A percentile compares a stretch with the other conserved stretches of the same genome.
Conservation (phyloP, 176 grass and related monocot species). For the Lolium multiflorum region DNA sequence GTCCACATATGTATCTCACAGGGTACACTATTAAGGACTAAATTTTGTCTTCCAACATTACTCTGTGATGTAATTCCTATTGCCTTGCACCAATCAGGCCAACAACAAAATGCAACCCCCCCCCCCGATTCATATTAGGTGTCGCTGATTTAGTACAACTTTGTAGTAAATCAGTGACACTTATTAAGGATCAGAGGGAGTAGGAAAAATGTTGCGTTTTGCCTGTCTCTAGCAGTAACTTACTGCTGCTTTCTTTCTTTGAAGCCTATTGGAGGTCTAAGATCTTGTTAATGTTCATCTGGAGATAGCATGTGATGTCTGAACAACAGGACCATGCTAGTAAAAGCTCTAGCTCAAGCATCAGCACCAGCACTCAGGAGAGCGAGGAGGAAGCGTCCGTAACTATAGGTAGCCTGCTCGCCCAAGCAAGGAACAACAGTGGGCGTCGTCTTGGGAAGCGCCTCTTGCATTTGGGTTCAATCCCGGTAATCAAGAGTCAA, state of each 20-base stretch:
- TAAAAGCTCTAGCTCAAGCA: conserved; percentile 94
- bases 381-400: conserved; percentile 68
- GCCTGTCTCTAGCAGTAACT: not conserved
- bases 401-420: conserved; percentile 92
- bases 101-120: too few relatives aligned
- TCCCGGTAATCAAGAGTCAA: conserved; percentile 59
- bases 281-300: conserved; percentile 51
- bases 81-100: conserved; percentile 1
- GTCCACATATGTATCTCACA: not conserved
- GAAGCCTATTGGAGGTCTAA: conserved; percentile 2
- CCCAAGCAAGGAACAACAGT: conserved; percentile 73
- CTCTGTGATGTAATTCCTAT: not conserved
- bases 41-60: not conserved
- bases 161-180: too few relatives aligned
- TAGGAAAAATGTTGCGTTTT: too few relatives aligned
- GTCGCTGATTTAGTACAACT: too few relatives aligned
- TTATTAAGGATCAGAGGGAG: too few relatives aligned
- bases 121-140: too few relatives aligned
- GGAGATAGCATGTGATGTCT: conserved; percentile 74
- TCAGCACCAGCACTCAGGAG: conserved; percentile 80
- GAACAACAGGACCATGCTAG: conserved; percentile 60
- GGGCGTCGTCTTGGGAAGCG: conserved; percentile 75
- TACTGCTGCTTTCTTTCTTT: not conserved
- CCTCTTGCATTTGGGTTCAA: conserved; percentile 83
- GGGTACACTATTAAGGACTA: conserved; percentile 17